A percentile compares a stretch with the other conserved stretches of the same genome.
phyloP scores from a whole-genome alignment of 2,329 filamentous ascomycete genomes.

The Dothistroma septosporum region DNA sequence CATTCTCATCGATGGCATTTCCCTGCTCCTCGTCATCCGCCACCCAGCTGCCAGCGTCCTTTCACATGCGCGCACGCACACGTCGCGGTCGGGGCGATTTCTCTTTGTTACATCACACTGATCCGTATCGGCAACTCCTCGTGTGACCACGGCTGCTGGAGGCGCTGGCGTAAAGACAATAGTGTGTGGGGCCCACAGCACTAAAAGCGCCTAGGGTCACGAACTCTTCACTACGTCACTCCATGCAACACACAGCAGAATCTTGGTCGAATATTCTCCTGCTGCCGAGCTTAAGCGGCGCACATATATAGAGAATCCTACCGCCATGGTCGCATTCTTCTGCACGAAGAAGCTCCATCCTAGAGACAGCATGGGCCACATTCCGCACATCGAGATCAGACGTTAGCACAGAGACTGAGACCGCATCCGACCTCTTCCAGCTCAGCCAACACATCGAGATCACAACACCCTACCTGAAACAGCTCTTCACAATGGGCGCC shows the following conservation, averaged over 20 bases:
- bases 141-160: neutral
- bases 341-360: neutral
- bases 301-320: neutral
- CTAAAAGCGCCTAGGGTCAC: neutral
- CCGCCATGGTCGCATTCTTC: neutral
- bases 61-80: neutral
- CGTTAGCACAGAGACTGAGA: neutral
- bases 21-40: neutral
- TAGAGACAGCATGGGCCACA: neutral
- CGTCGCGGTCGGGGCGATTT: neutral
- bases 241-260: neutral
- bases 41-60: neutral
- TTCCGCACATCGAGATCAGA: neutral
- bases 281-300: neutral
- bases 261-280: neutral
- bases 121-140: neutral
- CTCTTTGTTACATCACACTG: neutral
- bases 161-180: neutral
- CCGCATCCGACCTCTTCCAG: neutral
- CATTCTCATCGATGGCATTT: neutral
- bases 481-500: slow-evolving; percentile 12
- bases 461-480: neutral
- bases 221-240: neutral
- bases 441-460: slow-evolving; percentile 1
- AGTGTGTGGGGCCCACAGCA: neutral